These are phyloP conservation scores for Pestalotiopsis sp. DNA, from an alignment of 2,329 filamentous ascomycete species.

Conservation along the genomic window DNA sequence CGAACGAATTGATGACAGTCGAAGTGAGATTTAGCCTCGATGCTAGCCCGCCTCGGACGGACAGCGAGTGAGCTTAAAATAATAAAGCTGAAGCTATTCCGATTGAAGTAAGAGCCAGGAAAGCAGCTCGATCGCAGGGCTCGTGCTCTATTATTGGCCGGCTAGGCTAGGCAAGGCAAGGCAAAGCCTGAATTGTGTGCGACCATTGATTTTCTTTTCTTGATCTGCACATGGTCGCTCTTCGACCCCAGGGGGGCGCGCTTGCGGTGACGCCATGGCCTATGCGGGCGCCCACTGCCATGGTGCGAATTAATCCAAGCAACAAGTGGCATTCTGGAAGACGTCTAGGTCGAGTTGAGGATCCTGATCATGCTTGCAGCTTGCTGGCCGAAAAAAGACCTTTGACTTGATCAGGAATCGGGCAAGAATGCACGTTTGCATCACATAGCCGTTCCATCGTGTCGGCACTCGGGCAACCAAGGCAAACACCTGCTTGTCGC, in stretches of 20 bases:
- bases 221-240: neutral
- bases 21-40: neutral
- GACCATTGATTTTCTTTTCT: neutral
- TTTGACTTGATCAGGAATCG: neutral
- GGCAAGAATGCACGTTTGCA: neutral
- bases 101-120: neutral
- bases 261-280: neutral
- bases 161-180: neutral
- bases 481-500: neutral
- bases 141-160: neutral
- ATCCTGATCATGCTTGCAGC: neutral
- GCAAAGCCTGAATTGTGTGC: neutral
- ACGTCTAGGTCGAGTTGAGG: neutral
- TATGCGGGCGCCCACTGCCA: neutral
- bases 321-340: neutral
- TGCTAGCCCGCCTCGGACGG: neutral
- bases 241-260: neutral
- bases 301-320: neutral
- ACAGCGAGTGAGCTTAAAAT: neutral
- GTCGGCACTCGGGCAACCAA: neutral
- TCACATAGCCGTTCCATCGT: neutral
- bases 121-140: neutral
- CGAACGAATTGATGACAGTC: neutral
- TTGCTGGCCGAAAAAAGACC: neutral
- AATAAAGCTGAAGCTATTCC: neutral